Evolutionary conservation across 2,329 filamentous ascomycete species (phyloP), one percentile per base, ranked within the genome.

Genomic region (Bisporella sp.): DNA sequence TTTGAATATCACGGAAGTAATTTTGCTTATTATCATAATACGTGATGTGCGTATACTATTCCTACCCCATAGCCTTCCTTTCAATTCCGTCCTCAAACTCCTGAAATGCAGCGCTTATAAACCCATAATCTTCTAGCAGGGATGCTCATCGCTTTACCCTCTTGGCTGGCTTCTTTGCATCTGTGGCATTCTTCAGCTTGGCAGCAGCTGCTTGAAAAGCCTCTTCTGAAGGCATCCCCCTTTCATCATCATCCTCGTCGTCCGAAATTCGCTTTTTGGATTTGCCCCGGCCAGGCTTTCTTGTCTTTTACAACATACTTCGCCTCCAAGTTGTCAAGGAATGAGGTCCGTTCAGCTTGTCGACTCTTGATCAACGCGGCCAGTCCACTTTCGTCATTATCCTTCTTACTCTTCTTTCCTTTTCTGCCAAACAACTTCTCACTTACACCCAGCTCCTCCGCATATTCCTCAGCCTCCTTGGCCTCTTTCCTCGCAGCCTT

Each of bases 331-430:
- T 78, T 73, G 54, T 87, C 86, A 29, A 95, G 71, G 64, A 95
- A 89, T 37, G 71, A 73, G 31, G 70, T 74, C 33, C 86, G 74
- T 41, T 77, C 76, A 58, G 84, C 75, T 65, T 93, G 86, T 44
- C 85, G 79, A 62, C 79, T 75, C 64, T 79, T 78, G 54, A 95
- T 95, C 62, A 95, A 66, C 1, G 86, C 87, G n/a, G 83, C 81
- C 39, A 95, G 72, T 21, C 68, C 71, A 59, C 81, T 77, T 0
- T 76, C 73, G 5, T 62, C 65, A 62, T 32, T 59, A 57, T 59
- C 67, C 54, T 73, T 71, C 48, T 62, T 64, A 54, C 57, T 70
- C 41, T 64, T 69, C 50, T 71, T 73, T 35, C 70, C 73, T 60
- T 78, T 79, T 69, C 50, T 69, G 1, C 72, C 79, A 57, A 84